phyloP scores from a whole-genome alignment of 371 early-diverging fungal genomes.

The Smittium culicis region DNA sequence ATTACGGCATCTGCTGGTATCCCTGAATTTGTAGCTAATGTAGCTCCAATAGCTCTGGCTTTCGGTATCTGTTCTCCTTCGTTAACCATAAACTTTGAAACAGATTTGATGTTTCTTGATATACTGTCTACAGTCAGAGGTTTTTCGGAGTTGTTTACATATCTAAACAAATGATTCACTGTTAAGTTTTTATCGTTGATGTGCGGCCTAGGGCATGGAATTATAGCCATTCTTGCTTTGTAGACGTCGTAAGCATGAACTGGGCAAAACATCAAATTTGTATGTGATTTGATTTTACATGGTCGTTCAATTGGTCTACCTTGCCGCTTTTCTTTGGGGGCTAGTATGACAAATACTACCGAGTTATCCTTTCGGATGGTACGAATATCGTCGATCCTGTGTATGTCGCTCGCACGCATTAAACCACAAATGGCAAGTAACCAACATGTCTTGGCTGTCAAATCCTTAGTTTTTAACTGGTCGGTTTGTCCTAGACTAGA shows the following conservation, averaged over 20 bases:
- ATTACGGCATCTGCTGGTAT: no score
- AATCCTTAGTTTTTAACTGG: not conserved
- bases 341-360: constrained; percentile 5
- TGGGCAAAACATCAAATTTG: constrained; percentile 12
- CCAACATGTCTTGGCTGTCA: constrained; percentile 7
- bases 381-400: constrained; percentile 13
- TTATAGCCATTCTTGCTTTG: constrained; percentile 11
- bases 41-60: no score
- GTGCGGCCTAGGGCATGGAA: not conserved
- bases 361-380: not conserved
- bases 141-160: not conserved
- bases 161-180: not conserved
- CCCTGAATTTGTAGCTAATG: no score
- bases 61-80: no score
- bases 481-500: not conserved
- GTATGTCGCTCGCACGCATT: constrained; percentile 20
- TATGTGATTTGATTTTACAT: not conserved
- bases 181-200: not conserved
- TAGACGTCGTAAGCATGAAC: constrained; percentile 8
- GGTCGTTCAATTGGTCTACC: constrained; percentile 7
- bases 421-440: constrained; percentile 17
- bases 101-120: no score
- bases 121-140: no score
- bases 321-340: no score
- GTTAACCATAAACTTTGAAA: no score